Conservation (phyloP, 139 green algal species). For the Auxenochlorella pyrenoidosa region DNA sequence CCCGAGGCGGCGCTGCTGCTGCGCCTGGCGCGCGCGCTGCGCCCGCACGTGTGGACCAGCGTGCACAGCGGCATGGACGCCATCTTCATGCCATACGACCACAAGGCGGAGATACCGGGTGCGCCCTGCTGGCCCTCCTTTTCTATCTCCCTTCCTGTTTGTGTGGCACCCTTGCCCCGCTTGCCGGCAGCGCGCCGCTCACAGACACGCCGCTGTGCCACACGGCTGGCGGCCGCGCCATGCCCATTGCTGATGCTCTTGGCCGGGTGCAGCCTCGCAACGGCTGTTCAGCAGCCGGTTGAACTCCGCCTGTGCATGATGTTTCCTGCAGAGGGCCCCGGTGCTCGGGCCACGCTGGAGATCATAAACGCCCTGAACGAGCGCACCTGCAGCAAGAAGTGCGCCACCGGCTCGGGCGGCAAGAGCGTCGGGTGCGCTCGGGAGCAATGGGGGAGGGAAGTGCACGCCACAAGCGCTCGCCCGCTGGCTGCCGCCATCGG, state of each 20-base stretch:
- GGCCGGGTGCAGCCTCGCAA: too few relatives aligned
- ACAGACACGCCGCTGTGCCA: too few relatives aligned
- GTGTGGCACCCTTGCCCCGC: not conserved
- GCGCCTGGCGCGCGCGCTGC: slow-evolving; percentile 66
- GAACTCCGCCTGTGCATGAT: too few relatives aligned
- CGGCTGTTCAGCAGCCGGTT: too few relatives aligned
- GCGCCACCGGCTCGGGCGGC: slow-evolving; percentile 88
- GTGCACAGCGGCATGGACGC: slow-evolving; percentile 97
- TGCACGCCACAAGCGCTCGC: too few relatives aligned
- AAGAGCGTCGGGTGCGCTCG: slow-evolving; percentile 86
- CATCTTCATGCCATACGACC: slow-evolving; percentile 97
- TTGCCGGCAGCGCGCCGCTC: not conserved
- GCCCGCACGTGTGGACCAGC: slow-evolving; percentile 94
- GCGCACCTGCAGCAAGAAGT: slow-evolving; percentile 64
- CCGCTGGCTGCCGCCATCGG: too few relatives aligned
- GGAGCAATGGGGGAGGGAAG: not conserved
- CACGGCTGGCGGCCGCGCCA: too few relatives aligned
- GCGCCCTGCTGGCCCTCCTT: not conserved
- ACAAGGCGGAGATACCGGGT: slow-evolving; percentile 60
- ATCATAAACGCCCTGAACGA: slow-evolving; percentile 84
- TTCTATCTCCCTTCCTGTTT: not conserved
- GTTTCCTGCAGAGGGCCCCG: slow-evolving; percentile 43
- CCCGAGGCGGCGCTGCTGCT: slow-evolving; percentile 86
- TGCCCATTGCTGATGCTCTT: too few relatives aligned
- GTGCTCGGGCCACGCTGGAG: slow-evolving; percentile 54